Conservation (phyloP, 2,329 filamentous ascomycete genomes). For the Chrysosporium keratinophilum region DNA sequence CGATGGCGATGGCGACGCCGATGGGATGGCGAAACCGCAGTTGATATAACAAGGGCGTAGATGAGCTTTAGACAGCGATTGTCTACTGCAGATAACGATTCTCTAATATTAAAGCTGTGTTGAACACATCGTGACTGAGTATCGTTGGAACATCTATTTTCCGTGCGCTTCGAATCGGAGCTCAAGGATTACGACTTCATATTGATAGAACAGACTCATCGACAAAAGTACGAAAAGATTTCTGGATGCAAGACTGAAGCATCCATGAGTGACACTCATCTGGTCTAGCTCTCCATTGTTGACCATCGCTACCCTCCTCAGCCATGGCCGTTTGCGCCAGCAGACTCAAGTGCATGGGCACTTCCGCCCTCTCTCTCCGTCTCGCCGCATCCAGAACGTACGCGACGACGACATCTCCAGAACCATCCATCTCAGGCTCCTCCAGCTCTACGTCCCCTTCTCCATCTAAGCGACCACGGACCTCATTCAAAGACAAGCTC, state of each 20-base stretch:
- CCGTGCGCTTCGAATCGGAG: constrained; percentile 11
- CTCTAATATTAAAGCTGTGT: too few species aligned
- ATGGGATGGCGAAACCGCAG: too few species aligned
- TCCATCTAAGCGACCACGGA: constrained; percentile 40
- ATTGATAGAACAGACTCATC: background rate
- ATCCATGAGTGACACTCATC: background rate
- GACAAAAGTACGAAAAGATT: background rate
- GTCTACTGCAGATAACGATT: too few species aligned
- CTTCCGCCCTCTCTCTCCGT: background rate
- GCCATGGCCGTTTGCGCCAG: constrained; percentile 10
- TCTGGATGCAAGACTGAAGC: background rate
- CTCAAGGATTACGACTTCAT: background rate
- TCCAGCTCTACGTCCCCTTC: constrained; percentile 42
- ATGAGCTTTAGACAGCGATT: too few species aligned
- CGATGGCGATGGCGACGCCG: background rate
- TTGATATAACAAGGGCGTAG: too few species aligned
- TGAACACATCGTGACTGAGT: background rate
- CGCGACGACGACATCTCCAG: constrained; percentile 31
- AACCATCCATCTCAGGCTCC: constrained; percentile 24
- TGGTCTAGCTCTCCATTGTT: background rate
- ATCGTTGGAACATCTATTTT: constrained; percentile 4
- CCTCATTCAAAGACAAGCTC: constrained; percentile 51
- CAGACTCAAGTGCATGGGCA: constrained; percentile 4
- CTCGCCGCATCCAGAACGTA: constrained; percentile 24
- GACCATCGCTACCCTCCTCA: background rate